phyloP scores from a whole-genome alignment of 2,329 filamentous ascomycete species.

The Cladophialophora carrionii region DNA sequence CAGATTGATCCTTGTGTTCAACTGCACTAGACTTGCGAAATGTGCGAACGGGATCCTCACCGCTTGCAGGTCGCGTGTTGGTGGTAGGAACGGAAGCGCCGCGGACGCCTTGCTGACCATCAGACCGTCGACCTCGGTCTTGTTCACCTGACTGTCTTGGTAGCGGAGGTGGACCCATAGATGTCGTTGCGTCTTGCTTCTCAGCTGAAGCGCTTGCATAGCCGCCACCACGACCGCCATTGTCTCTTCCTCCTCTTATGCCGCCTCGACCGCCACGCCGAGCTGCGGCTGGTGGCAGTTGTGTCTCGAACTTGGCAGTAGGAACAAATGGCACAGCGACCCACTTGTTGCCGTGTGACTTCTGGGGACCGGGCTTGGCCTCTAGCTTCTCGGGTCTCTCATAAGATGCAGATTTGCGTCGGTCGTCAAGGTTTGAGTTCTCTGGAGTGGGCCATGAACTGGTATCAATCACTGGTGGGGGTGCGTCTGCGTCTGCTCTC shows the following conservation, averaged over 20 bases:
- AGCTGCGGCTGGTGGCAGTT: slow-evolving; percentile 56
- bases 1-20: slow-evolving; percentile 32
- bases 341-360: slow-evolving; percentile 76
- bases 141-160: slow-evolving; percentile 36
- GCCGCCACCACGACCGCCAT: slow-evolving; percentile 52
- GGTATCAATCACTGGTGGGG: slow-evolving; percentile 74
- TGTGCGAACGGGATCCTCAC: slow-evolving; percentile 40
- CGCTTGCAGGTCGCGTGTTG: slow-evolving; percentile 44
- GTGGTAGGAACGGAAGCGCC: slow-evolving; percentile 49
- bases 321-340: slow-evolving; percentile 80
- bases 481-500: slow-evolving; percentile 41
- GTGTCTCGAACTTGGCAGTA: slow-evolving; percentile 83
- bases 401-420: slow-evolving; percentile 63
- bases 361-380: slow-evolving; percentile 60
- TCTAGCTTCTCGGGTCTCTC: slow-evolving; percentile 63
- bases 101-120: slow-evolving; percentile 42
- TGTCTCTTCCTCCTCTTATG: slow-evolving; percentile 54
- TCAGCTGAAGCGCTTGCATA: slow-evolving; percentile 44
- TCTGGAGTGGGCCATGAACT: slow-evolving; percentile 90
- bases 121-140: slow-evolving; percentile 36
- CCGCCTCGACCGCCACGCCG: slow-evolving; percentile 61
- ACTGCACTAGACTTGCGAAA: slow-evolving; percentile 43
- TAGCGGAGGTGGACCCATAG: slow-evolving; percentile 38
- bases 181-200: slow-evolving; percentile 39
- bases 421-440: slow-evolving; percentile 73